Evolutionary conservation across 1,284 basidiomycete species (phyloP), one percentile per base, ranked within the genome.

Genomic region (Apiotrichum sp.): DNA sequence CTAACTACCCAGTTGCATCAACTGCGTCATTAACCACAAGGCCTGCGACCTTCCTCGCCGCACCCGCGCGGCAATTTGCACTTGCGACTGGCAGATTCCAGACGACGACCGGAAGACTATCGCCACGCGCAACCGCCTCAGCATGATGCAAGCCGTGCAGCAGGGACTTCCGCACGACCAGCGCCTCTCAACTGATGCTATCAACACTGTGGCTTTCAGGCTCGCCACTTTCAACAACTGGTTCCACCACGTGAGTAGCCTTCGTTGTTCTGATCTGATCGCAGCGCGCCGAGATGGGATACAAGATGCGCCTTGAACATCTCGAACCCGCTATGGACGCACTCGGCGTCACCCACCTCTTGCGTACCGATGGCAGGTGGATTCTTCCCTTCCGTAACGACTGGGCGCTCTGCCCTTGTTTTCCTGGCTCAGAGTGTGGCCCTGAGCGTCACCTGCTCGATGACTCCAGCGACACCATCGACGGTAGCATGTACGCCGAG

Each of bases 51-150:
- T 59, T 9, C 43, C 47, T 39, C 33, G 29, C 32, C 47, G 42
- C 5, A 50, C 50, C 13, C 32, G 11, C 16, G 7, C 29, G 33
- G 31, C 36, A 33, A 34, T 47, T 32, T 55, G 57, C 42, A 36
- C 33, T 9, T 55, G 57, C 50, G 47, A 51, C 4, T 59, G 57
- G 57, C 50, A 52, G 31, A 41, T 59, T 7, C 43, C 47, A 11
- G 13, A 45, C 9, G 46, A 13, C 31, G 53, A 55, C 49, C 50
- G 49, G 10, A 16, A 8, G 6, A 5, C 16, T n/a, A 33, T 52
- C 32, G 34, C 29, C 33, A 16, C n/a, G 31, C 41, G 34, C 35
- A 10, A 31, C 14, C n/a, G 22, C 31, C 45, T 56, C 29, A 16
- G 22, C 40, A 8, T 10, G 11, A 8, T 43, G 9, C 34, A n/a